Evolutionary conservation across 768 basidiomycete species (phyloP).

Genomic region (Kondoa subrosea): DNA sequence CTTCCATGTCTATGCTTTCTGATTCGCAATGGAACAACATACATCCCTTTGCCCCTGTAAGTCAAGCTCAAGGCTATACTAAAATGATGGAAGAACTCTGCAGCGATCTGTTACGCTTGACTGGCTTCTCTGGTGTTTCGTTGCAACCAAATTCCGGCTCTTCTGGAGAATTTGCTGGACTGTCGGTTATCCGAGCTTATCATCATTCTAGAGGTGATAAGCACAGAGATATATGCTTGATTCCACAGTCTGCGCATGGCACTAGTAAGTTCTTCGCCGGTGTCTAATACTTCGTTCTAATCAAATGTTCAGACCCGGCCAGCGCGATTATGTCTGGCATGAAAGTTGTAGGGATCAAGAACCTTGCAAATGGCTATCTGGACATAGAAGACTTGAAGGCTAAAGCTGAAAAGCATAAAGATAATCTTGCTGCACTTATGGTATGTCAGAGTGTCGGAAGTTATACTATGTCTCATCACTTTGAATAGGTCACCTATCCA

Average conservation of each 20-base stretch:
- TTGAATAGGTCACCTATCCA: constrained; percentile 43
- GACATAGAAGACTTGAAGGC: constrained; percentile 67
- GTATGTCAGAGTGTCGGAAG: constrained; percentile 40
- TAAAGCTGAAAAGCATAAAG: constrained; percentile 81
- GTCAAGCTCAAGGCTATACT: constrained; percentile 77
- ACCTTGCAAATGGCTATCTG: constrained; percentile 65
- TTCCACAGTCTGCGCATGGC: constrained; percentile 84
- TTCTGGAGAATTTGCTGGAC: constrained; percentile 91
- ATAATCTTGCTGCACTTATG: constrained; percentile 91
- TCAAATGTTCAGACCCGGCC: constrained; percentile 95
- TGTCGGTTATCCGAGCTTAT: constrained; percentile 83
- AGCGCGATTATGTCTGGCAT: constrained; percentile 94
- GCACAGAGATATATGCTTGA: constrained; percentile 56
- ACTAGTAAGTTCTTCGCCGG: constrained; percentile 44
- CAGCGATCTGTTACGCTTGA: constrained; percentile 74
- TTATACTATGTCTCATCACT: too few relatives aligned
- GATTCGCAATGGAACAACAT: constrained; percentile 80
- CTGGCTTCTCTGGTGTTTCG: constrained; percentile 88
- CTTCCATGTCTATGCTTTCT: constrained; percentile 89
- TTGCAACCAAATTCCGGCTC: constrained; percentile 99
- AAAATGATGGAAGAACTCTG: constrained; percentile 86
- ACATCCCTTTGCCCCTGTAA: constrained; percentile 79
- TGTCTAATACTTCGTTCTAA: constrained; percentile 57
- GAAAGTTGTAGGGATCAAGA: constrained; percentile 91
- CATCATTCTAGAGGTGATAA: constrained; percentile 72